These are phyloP conservation scores for Bromus sterilis DNA, from an alignment of 176 grass and related monocot genomes.

Conservation along the genomic window DNA sequence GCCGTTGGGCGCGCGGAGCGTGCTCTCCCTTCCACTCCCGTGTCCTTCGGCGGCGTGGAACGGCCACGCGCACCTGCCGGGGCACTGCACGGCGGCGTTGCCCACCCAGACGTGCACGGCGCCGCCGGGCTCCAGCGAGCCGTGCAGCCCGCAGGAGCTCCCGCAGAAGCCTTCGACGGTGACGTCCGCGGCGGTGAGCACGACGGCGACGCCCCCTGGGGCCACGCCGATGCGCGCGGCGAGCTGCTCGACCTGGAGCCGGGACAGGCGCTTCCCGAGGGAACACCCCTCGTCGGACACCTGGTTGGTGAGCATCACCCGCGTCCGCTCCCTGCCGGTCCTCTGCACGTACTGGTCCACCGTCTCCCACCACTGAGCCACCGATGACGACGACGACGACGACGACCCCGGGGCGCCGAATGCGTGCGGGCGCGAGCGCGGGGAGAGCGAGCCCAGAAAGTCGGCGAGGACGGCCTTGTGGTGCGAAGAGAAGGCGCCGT, in stretches of 20 bases:
- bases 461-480: slow-evolving; percentile 62
- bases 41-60: slow-evolving; percentile 79
- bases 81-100: slow-evolving; percentile 56
- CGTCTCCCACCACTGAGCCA: slow-evolving; percentile 72
- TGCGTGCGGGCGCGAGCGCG: neutral
- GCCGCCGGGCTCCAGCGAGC: neutral
- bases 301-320: slow-evolving; percentile 73
- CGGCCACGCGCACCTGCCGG: slow-evolving; percentile 67
- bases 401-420: slow-evolving; percentile 11
- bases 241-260: slow-evolving; percentile 41
- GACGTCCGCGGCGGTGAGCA: slow-evolving; percentile 74
- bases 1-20: slow-evolving; percentile 51
- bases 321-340: slow-evolving; percentile 36
- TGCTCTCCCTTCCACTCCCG: slow-evolving; percentile 6
- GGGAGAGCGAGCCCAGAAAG: slow-evolving; percentile 77
- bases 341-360: slow-evolving; percentile 71
- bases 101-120: slow-evolving; percentile 72
- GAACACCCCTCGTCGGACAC: slow-evolving; percentile 46
- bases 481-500: slow-evolving; percentile 64
- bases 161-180: slow-evolving; percentile 61
- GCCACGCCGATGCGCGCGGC: slow-evolving; percentile 59
- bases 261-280: slow-evolving; percentile 39
- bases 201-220: slow-evolving; percentile 45
- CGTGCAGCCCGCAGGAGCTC: slow-evolving; percentile 56
- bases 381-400: slow-evolving; percentile 13